A percentile compares a stretch with the other conserved stretches of the same genome.
Conservation (phyloP, 768 basidiomycete genomes). For the Lactarius tabidus region DNA sequence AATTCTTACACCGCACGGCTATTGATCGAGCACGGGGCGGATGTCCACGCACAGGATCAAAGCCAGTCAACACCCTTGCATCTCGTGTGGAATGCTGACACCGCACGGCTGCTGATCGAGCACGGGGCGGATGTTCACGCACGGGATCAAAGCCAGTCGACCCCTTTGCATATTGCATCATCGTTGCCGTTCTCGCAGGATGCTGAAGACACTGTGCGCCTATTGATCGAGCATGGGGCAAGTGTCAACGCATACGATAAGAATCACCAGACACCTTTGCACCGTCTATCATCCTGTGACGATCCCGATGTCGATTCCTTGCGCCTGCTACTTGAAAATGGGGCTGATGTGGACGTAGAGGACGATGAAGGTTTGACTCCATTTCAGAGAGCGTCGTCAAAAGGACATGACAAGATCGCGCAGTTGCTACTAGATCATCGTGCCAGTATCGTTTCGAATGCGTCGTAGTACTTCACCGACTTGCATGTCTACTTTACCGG, state of each 20-base stretch:
- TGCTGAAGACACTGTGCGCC: neutral
- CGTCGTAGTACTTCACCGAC: neutral
- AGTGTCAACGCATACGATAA: neutral
- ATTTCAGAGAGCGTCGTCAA: neutral
- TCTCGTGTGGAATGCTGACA: no score
- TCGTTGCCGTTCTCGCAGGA: neutral
- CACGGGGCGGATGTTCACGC: neutral
- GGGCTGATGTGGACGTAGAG: neutral
- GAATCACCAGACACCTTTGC: no score
- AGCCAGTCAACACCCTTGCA: no score
- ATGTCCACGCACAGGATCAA: neutral
- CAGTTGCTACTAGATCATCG: neutral
- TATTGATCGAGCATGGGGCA: neutral
- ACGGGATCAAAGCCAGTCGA: neutral
- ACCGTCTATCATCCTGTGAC: no score
- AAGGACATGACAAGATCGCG: neutral
- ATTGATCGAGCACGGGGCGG: neutral
- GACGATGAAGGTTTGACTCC: neutral
- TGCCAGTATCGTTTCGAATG: neutral
- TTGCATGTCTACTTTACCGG: no score
- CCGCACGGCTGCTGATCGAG: neutral
- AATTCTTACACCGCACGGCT: no score
- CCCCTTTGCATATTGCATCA: neutral
- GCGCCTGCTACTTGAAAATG: neutral
- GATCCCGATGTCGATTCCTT: no score